A percentile compares a stretch with the other conserved stretches of the same genome.
Conservation (phyloP, 495 filamentous ascomycete genomes). For the Daldinia grandis region DNA sequence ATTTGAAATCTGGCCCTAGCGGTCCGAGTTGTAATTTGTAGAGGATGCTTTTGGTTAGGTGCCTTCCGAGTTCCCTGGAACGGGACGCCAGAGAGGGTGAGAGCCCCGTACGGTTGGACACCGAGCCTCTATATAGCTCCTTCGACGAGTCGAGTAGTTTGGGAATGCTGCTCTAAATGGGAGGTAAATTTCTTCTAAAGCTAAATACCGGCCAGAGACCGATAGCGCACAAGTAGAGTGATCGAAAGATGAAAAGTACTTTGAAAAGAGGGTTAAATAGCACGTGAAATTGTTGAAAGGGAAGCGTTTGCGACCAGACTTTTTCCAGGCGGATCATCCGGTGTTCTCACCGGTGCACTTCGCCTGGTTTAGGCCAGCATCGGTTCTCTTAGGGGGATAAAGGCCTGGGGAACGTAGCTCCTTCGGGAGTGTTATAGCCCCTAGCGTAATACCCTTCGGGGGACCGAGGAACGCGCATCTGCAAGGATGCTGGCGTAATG, state of each 20-base stretch:
- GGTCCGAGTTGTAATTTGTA: conserved; percentile 73
- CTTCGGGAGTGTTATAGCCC: conserved; percentile 13
- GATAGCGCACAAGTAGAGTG: conserved; percentile 14
- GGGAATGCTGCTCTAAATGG: conserved; percentile 73
- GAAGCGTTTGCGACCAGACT: conserved; percentile 12
- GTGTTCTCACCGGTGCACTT: conserved; percentile 11
- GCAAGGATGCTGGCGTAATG: conserved; percentile 14
- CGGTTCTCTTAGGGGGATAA: conserved; percentile 6
- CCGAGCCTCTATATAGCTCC: conserved; percentile 64
- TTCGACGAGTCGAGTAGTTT: conserved; percentile 75
- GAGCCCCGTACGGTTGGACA: conserved; percentile 65
- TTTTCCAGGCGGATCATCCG: conserved; percentile 11
- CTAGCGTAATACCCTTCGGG: conserved; percentile 3
- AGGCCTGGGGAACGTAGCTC: conserved; percentile 2
- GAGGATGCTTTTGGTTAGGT: conserved; percentile 67
- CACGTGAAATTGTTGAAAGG: conserved; percentile 14
- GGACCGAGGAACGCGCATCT: conserved; percentile 5
- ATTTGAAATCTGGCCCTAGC: conserved; percentile 68
- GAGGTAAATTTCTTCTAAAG: conserved; percentile 76
- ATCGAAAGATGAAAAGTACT: conserved; percentile 14
- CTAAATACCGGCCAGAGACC: conserved; percentile 50
- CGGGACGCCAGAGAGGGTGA: conserved; percentile 68
- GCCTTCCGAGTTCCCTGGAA: conserved; percentile 68
- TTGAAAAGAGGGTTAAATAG: conserved; percentile 15
- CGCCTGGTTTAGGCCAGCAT: conserved; percentile 12